These are phyloP conservation scores for Rubus idaeus DNA, from an alignment of 306 rosid species.

Conservation along the genomic window DNA sequence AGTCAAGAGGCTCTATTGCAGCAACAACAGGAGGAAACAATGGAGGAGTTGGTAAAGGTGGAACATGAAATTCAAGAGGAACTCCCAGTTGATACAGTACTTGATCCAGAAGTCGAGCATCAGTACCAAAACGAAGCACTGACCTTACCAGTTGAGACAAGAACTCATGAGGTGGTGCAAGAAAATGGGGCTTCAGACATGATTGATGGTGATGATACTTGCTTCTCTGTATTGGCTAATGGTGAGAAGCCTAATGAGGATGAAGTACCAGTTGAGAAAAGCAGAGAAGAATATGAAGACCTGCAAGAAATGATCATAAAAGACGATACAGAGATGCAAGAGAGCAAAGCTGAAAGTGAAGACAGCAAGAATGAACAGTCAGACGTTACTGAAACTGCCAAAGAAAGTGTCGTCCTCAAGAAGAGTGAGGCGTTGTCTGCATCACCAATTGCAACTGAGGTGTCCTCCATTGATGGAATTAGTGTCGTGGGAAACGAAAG, in stretches of 20 bases:
- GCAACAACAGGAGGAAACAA: slow-evolving; percentile 13
- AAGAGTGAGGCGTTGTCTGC: slow-evolving; percentile 11
- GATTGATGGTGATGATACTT: not conserved
- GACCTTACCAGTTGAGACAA: not conserved
- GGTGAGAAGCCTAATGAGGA: not conserved
- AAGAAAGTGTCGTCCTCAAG: not conserved
- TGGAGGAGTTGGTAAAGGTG: slow-evolving; percentile 21
- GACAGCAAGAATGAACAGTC: not conserved
- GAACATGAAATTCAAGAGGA: slow-evolving; percentile 20
- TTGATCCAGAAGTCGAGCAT: not conserved
- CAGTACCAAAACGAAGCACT: not conserved
- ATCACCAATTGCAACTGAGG: not conserved
- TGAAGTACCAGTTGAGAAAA: not conserved
- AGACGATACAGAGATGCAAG: not conserved
- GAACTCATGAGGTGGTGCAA: not conserved
- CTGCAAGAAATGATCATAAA: not conserved
- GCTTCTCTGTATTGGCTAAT: not conserved
- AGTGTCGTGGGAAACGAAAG: slow-evolving; percentile 6
- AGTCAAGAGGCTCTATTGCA: not conserved
- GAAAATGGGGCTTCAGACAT: not conserved
- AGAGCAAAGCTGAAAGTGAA: not conserved
- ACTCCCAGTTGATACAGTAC: not conserved
- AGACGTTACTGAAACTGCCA: not conserved
- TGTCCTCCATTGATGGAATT: not conserved
- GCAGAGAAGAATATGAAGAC: not conserved